Percentiles rank a stretch among this genome's conserved stretches.
Conservation (phyloP, 768 basidiomycete species). For the Phaffia australis region DNA sequence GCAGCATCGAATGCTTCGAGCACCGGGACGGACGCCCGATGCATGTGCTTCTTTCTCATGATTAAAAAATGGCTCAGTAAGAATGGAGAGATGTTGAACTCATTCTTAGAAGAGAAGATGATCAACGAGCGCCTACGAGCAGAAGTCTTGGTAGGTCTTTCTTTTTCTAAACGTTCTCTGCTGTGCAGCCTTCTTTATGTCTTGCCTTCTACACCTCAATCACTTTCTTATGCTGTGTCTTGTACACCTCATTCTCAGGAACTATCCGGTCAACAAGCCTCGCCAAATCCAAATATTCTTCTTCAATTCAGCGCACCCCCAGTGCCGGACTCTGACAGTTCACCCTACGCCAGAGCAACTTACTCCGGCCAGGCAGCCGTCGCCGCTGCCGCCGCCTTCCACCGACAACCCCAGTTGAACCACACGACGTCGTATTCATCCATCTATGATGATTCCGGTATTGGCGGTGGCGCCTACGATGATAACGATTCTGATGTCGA, state of each 20-base stretch:
- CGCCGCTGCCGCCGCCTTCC: not conserved
- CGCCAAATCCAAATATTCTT: not conserved
- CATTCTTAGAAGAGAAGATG: conserved; percentile 65
- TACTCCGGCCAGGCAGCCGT: not conserved
- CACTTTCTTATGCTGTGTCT: not conserved
- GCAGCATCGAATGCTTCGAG: conserved; percentile 20
- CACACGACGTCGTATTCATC: conserved; percentile 3
- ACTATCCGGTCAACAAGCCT: not conserved
- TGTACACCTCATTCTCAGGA: not conserved
- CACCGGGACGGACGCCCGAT: conserved; percentile 5
- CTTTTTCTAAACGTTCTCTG: not conserved
- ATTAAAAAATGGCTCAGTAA: conserved; percentile 68
- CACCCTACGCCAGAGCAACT: not conserved
- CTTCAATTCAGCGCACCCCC: not conserved
- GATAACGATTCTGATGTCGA: conserved; percentile 22
- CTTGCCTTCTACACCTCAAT: not conserved
- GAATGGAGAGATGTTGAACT: conserved; percentile 53
- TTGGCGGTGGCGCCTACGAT: conserved; percentile 19
- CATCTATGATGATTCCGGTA: conserved; percentile 8
- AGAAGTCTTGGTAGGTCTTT: conserved; percentile 37
- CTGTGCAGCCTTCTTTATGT: not conserved
- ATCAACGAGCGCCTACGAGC: conserved; percentile 73
- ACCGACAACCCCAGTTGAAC: not conserved
- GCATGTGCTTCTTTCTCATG: conserved; percentile 58
- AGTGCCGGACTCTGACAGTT: not conserved